Percentiles rank a stretch among this genome's conserved stretches.
Conservation (phyloP, 2,329 filamentous ascomycete genomes). For the Neopestalotiopsis sp. region DNA sequence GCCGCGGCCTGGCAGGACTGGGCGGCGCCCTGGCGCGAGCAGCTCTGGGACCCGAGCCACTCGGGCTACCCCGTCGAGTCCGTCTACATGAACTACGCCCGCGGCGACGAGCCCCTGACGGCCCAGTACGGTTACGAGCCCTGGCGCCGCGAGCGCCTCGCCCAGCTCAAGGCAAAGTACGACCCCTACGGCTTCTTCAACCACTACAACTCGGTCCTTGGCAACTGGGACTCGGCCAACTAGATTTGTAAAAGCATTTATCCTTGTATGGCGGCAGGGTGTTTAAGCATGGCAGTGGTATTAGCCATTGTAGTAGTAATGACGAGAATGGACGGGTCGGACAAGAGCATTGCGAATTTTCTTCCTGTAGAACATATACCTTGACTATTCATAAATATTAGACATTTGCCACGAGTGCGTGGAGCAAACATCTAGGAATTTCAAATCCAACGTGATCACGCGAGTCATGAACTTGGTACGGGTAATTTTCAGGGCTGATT, state of each 20-base stretch:
- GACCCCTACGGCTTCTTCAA: constrained; percentile 11
- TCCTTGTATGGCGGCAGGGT: not conserved
- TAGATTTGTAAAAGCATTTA: not conserved
- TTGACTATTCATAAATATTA: not conserved
- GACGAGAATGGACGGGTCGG: too few relatives aligned
- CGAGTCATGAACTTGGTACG: too few relatives aligned
- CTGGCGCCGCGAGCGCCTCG: not conserved
- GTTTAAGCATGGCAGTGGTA: not conserved
- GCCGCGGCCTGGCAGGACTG: not conserved
- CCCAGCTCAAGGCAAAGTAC: constrained; percentile 5
- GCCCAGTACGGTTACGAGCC: constrained; percentile 10
- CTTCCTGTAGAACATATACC: not conserved
- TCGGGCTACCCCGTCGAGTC: not conserved
- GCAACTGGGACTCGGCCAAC: not conserved
- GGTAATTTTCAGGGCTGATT: too few relatives aligned
- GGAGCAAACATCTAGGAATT: too few relatives aligned
- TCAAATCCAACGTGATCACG: too few relatives aligned
- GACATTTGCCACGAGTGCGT: not conserved
- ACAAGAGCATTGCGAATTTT: not conserved
- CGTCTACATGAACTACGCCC: constrained; percentile 9
- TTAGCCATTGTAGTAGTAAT: not conserved
- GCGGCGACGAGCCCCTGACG: constrained; percentile 2
- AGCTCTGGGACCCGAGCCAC: not conserved
- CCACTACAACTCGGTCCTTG: constrained; percentile 8
- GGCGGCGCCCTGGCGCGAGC: not conserved